Conservation (phyloP, 2,329 filamentous ascomycete genomes). For the Aspergillus flavus region DNA sequence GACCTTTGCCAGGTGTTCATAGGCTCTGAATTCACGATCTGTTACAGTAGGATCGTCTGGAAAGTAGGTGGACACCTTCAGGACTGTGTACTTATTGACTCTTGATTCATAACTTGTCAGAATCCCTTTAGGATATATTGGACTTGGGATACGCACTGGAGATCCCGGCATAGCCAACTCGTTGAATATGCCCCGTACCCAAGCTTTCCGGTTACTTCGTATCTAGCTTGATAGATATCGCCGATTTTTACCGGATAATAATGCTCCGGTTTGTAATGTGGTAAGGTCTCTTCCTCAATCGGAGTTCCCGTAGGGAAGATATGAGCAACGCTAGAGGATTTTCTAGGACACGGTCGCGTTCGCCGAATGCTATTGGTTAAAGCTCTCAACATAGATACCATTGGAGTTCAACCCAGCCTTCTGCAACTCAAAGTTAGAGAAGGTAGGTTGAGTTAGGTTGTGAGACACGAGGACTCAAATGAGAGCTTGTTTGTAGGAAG, state of each 20-base stretch:
- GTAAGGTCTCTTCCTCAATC: slow-evolving; percentile 31
- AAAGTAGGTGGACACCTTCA: slow-evolving; percentile 35
- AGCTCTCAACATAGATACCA: too few relatives aligned
- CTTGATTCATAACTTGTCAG: slow-evolving; percentile 3
- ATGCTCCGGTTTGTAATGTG: slow-evolving; percentile 36
- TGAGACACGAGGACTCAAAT: too few relatives aligned
- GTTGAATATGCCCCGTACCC: slow-evolving; percentile 48
- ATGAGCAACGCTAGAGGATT: too few relatives aligned
- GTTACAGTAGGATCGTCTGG: slow-evolving; percentile 21
- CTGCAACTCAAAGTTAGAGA: too few relatives aligned
- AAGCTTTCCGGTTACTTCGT: slow-evolving; percentile 42
- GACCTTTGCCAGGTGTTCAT: slow-evolving; percentile 29
- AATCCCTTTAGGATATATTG: not conserved
- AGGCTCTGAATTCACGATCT: slow-evolving; percentile 29
- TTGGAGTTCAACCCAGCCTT: too few relatives aligned
- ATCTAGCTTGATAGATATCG: slow-evolving; percentile 40
- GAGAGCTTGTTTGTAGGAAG: too few relatives aligned
- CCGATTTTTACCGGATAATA: slow-evolving; percentile 46
- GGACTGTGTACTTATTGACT: slow-evolving; percentile 26
- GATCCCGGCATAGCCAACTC: slow-evolving; percentile 47
- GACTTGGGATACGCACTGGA: slow-evolving; percentile 24
- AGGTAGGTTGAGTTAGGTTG: too few relatives aligned
- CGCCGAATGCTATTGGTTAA: too few relatives aligned
- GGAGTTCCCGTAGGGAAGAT: too few relatives aligned
- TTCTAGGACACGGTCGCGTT: too few relatives aligned